A percentile compares a stretch with the other conserved stretches of the same genome.
These are phyloP conservation scores for Psilocybe cyanescens DNA, from an alignment of 768 basidiomycete genomes.

Conservation along the genomic window DNA sequence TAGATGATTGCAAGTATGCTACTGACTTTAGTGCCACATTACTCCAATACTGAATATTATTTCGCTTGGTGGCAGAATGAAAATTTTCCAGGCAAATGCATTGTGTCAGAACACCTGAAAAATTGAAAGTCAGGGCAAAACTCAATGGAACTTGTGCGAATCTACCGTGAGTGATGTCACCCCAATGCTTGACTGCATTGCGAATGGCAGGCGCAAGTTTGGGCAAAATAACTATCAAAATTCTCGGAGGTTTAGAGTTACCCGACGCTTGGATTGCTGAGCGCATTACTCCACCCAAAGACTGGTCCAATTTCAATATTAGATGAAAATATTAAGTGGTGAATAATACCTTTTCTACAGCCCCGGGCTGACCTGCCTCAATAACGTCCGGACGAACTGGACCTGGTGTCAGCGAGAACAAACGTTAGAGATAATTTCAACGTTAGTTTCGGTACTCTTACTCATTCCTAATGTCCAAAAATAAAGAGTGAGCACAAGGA, in stretches of 20 bases:
- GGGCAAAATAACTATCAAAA: constrained; percentile 60
- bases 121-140: neutral
- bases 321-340: neutral
- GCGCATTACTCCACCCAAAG: neutral
- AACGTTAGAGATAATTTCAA: neutral
- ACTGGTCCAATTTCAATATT: neutral
- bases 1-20: neutral
- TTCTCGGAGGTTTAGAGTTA: constrained; percentile 6
- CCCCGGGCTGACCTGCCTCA: neutral
- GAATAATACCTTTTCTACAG: neutral
- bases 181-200: constrained; percentile 55
- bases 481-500: neutral
- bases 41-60: constrained; percentile 54
- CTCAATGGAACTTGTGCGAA: neutral
- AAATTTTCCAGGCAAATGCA: constrained; percentile 45
- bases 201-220: constrained; percentile 48
- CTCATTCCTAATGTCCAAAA: neutral
- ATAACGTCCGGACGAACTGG: neutral
- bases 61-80: constrained; percentile 10
- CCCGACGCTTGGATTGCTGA: neutral
- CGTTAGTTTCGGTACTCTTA: neutral
- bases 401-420: neutral
- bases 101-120: constrained; percentile 44
- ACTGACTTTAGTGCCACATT: constrained; percentile 59
- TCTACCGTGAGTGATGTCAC: constrained; percentile 35